phyloP scores from a whole-genome alignment of 768 basidiomycete species.

The Melanogaster broomeanus region DNA sequence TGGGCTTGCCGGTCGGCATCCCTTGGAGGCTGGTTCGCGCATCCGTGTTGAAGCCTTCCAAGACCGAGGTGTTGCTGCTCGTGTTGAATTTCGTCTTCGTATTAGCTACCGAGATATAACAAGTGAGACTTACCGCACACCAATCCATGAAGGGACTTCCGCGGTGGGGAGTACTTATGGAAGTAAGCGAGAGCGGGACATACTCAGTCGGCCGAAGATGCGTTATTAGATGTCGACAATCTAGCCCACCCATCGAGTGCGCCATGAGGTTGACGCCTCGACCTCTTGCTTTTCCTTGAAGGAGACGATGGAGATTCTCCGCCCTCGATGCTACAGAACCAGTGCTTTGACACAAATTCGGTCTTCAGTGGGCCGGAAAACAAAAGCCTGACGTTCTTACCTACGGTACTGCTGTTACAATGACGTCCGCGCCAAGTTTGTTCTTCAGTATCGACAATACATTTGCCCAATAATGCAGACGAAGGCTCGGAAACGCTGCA shows the following conservation, averaged over 20 bases:
- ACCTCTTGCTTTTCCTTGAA: slow-evolving; percentile 65
- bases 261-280: slow-evolving; percentile 91
- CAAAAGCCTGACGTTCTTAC: slow-evolving; percentile 45
- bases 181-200: slow-evolving; percentile 83
- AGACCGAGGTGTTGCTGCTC: slow-evolving; percentile 87
- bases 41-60: slow-evolving; percentile 55
- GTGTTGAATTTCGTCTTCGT: slow-evolving; percentile 17
- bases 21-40: slow-evolving; percentile 1
- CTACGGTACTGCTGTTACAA: slow-evolving; percentile 93
- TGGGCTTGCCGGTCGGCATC: background rate
- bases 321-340: slow-evolving; percentile 87
- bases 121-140: slow-evolving; percentile 68
- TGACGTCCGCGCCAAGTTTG: slow-evolving; percentile 89
- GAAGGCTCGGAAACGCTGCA: slow-evolving; percentile 74
- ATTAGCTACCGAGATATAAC: slow-evolving; percentile 5
- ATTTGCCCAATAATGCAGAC: slow-evolving; percentile 94
- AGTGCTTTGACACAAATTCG: slow-evolving; percentile 53
- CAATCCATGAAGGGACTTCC: slow-evolving; percentile 99
- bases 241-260: slow-evolving; percentile 98
- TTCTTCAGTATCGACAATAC: slow-evolving; percentile 78
- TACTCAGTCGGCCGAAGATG: slow-evolving; percentile 83
- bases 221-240: slow-evolving; percentile 90
- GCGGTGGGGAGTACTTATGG: slow-evolving; percentile 90
- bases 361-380: background rate
- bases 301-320: slow-evolving; percentile 67